Conservation (phyloP, 2,329 filamentous ascomycete species). For the Bipolaris sorokiniana region DNA sequence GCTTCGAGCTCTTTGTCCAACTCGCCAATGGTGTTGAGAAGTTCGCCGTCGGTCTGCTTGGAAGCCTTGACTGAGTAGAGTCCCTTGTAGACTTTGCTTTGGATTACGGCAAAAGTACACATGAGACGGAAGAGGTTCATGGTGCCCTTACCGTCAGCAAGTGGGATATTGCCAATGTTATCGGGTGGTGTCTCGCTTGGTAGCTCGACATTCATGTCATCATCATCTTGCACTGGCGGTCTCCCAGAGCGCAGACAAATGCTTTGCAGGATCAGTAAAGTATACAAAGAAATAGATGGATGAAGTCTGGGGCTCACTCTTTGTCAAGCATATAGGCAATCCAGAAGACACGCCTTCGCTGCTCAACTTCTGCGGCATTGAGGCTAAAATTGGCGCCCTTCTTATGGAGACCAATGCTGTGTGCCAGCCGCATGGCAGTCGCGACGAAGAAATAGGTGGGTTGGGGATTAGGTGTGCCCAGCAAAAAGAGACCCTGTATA, state of each 20-base stretch:
- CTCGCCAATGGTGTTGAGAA: constrained; percentile 94
- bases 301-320: constrained; percentile 56
- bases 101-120: constrained; percentile 89
- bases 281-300: neutral
- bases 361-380: constrained; percentile 92
- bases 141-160: constrained; percentile 86
- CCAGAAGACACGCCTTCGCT: constrained; percentile 80
- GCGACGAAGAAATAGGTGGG: constrained; percentile 90
- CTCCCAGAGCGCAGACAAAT: constrained; percentile 75
- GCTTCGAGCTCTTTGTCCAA: constrained; percentile 82
- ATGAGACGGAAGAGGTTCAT: constrained; percentile 94
- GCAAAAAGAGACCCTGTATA: constrained; percentile 77
- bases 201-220: constrained; percentile 94
- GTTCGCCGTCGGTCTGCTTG: constrained; percentile 88
- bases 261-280: constrained; percentile 44
- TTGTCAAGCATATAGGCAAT: constrained; percentile 77
- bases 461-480: constrained; percentile 95
- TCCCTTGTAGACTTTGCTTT: constrained; percentile 91
- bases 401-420: constrained; percentile 95
- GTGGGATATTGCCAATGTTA: constrained; percentile 91
- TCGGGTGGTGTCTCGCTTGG: constrained; percentile 89
- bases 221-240: constrained; percentile 74
- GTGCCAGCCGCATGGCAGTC: constrained; percentile 85
- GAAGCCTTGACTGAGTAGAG: constrained; percentile 92
- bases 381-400: constrained; percentile 90